Percentiles rank a stretch among this genome's conserved stretches.
These are phyloP conservation scores for Babesia bovis DNA, from an alignment of 169 alveolate genomes.

Conservation along the genomic window DNA sequence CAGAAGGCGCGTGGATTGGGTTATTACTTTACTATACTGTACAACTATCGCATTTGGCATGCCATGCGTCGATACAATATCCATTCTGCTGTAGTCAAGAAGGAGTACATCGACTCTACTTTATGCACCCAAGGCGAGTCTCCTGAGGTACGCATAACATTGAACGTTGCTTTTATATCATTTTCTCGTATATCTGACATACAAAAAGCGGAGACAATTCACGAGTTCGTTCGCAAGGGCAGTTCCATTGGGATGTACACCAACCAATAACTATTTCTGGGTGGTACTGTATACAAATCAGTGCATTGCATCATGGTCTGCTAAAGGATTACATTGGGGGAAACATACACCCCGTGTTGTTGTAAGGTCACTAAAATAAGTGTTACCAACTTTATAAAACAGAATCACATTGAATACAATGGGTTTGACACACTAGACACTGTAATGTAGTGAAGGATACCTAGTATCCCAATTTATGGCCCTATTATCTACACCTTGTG, in stretches of 20 bases:
- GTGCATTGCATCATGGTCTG: no score
- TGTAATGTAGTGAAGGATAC: not conserved
- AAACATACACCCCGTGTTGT: not conserved
- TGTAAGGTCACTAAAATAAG: not conserved
- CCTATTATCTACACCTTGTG: not conserved
- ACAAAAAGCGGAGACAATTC: not conserved
- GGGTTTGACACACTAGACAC: no score
- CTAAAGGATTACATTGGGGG: no score
- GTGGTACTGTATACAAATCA: no score
- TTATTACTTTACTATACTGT: constrained; percentile 5
- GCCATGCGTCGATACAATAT: constrained; percentile 1
- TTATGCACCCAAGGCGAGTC: not conserved
- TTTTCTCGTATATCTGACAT: not conserved
- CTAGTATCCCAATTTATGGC: not conserved
- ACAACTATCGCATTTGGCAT: constrained; percentile 13
- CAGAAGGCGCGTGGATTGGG: constrained; percentile 5
- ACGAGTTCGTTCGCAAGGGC: not conserved
- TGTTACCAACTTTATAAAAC: no score
- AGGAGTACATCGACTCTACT: constrained; percentile 1
- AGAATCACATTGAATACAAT: no score
- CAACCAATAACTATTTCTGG: not conserved
- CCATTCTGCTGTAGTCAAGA: not conserved
- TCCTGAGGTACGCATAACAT: constrained; percentile 23
- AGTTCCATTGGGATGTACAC: constrained; percentile 1
- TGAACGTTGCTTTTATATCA: constrained; percentile 7